Conservation (phyloP, 805 yeast genomes). For the Pichia pseudocactophila region DNA sequence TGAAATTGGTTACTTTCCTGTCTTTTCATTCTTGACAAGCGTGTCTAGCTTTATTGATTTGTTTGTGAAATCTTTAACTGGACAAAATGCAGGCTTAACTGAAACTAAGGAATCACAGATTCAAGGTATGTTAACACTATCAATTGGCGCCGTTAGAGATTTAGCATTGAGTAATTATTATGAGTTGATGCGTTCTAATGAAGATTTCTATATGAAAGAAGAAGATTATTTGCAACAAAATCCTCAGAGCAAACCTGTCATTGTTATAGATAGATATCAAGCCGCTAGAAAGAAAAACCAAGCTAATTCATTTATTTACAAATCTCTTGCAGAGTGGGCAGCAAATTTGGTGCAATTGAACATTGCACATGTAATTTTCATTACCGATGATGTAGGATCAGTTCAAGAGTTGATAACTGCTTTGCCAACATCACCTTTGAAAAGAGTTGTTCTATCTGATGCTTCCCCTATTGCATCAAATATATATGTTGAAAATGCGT, state of each 20-base stretch:
- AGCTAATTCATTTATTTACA: conserved; percentile 56
- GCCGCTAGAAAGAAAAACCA: conserved; percentile 45
- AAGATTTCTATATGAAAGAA: conserved; percentile 38
- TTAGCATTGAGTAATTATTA: conserved; percentile 43
- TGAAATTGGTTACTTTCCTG: conserved; percentile 86
- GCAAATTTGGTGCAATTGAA: conserved; percentile 66
- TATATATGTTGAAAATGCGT: conserved; percentile 54
- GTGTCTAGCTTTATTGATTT: conserved; percentile 73
- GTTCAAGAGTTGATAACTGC: conserved; percentile 58
- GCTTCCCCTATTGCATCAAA: conserved; percentile 67
- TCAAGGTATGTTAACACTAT: conserved; percentile 66
- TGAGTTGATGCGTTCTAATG: conserved; percentile 19
- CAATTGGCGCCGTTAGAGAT: conserved; percentile 64
- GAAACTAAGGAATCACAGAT: conserved; percentile 77
- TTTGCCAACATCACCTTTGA: conserved; percentile 82
- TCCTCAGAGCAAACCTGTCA: conserved; percentile 78
- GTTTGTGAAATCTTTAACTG: conserved; percentile 82
- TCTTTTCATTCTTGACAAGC: conserved; percentile 85
- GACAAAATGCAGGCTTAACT: conserved; percentile 85
- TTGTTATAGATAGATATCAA: conserved; percentile 69
- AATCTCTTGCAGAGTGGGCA: conserved; percentile 83
- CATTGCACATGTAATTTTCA: conserved; percentile 80
- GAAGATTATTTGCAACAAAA: conserved; percentile 79
- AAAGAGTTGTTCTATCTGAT: conserved; percentile 65
- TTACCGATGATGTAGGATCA: conserved; percentile 80